Percentiles rank a stretch among this genome's conserved stretches.
Evolutionary conservation across 305 asterid genomes (phyloP).

Genomic region (Andrographis paniculata): DNA sequence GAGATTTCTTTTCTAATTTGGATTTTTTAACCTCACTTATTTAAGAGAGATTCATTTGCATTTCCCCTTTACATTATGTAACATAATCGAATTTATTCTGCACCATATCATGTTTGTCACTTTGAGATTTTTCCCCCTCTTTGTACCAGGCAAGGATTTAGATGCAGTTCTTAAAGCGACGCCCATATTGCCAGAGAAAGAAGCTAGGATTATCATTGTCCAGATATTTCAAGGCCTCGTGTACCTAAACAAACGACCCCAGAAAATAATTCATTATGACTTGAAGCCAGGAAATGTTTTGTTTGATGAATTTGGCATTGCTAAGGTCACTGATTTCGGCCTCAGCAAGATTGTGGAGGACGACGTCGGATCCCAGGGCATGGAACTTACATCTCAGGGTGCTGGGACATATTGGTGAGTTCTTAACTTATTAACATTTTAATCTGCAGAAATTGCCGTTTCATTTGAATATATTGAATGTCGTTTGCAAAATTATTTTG

Average conservation of each 20-base stretch:
- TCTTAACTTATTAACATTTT: not conserved
- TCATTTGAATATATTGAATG: too few relatives aligned
- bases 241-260: constrained; percentile 84
- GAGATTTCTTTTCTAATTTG: too few relatives aligned
- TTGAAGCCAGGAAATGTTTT: constrained; percentile 98
- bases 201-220: constrained; percentile 77
- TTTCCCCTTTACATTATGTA: too few relatives aligned
- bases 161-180: constrained; percentile 92
- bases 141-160: constrained; percentile 87
- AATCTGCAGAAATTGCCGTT: too few relatives aligned
- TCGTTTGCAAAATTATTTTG: too few relatives aligned
- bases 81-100: too few relatives aligned
- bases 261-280: constrained; percentile 92
- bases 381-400: constrained; percentile 99
- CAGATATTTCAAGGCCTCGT: constrained; percentile 96
- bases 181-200: constrained; percentile 84
- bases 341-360: constrained; percentile 99
- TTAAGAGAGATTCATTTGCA: too few relatives aligned
- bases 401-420: constrained; percentile 99
- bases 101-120: too few relatives aligned
- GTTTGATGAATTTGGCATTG: constrained; percentile 80
- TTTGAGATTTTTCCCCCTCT: constrained; percentile 13
- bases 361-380: constrained; percentile 94
- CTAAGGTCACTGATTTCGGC: constrained; percentile 97
- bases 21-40: too few relatives aligned